Evolutionary conservation across 306 rosid species (phyloP).

Genomic region (Sicyos baderoa): DNA sequence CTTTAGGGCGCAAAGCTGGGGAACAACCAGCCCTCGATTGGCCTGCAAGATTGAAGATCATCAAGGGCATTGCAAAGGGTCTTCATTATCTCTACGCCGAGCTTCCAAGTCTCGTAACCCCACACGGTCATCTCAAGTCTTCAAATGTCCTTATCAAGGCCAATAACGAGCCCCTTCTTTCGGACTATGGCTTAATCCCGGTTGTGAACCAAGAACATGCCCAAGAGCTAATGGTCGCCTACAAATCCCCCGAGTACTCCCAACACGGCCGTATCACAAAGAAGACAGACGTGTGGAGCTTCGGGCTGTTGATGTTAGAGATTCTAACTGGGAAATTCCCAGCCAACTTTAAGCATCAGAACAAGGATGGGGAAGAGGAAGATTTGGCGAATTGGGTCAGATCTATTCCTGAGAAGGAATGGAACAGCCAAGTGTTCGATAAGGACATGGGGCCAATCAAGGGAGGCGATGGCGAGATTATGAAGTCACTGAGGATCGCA

Average conservation of each 20-base stretch:
- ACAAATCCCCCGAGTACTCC: slow-evolving; percentile 67
- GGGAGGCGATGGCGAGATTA: slow-evolving; percentile 44
- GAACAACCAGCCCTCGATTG: slow-evolving; percentile 69
- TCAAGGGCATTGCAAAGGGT: slow-evolving; percentile 68
- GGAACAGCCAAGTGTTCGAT: slow-evolving; percentile 54
- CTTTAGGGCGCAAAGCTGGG: slow-evolving; percentile 43
- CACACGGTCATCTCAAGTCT: slow-evolving; percentile 86
- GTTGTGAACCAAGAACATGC: slow-evolving; percentile 71
- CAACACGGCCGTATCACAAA: slow-evolving; percentile 61
- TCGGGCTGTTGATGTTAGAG: slow-evolving; percentile 68
- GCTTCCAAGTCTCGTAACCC: slow-evolving; percentile 57
- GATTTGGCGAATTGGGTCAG: slow-evolving; percentile 54
- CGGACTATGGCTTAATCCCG: slow-evolving; percentile 74
- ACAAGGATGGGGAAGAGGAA: slow-evolving; percentile 46
- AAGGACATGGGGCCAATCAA: slow-evolving; percentile 34
- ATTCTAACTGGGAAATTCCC: slow-evolving; percentile 57
- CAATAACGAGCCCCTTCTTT: slow-evolving; percentile 53
- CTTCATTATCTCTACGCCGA: slow-evolving; percentile 57
- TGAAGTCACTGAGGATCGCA: slow-evolving; percentile 58
- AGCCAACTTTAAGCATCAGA: slow-evolving; percentile 42
- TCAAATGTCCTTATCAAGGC: slow-evolving; percentile 65
- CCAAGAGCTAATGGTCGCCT: slow-evolving; percentile 52
- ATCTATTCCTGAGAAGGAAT: slow-evolving; percentile 40
- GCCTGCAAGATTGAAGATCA: slow-evolving; percentile 62
- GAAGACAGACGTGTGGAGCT: slow-evolving; percentile 83